phyloP scores from a whole-genome alignment of 495 filamentous ascomycete genomes.

The Trichoderma erinaceum region DNA sequence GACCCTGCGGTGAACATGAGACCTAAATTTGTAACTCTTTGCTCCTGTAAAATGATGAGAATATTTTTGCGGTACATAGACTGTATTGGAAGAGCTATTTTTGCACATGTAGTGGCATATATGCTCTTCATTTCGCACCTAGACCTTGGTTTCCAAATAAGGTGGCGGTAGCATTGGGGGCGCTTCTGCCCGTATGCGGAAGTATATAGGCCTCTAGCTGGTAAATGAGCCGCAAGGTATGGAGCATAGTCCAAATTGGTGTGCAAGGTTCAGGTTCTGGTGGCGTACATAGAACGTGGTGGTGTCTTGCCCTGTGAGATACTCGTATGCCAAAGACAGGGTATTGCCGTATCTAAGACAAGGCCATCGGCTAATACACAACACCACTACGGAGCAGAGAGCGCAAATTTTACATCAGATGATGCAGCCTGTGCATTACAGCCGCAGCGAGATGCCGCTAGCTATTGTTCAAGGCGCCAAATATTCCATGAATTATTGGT shows the following conservation, averaged over 20 bases:
- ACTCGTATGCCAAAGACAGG: too few species aligned
- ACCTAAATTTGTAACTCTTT: not conserved
- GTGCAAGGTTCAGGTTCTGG: too few species aligned
- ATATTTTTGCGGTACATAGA: not conserved
- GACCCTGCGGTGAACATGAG: not conserved
- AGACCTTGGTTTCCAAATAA: not conserved
- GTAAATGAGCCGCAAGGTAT: too few species aligned
- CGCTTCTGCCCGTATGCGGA: not conserved
- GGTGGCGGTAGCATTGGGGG: not conserved
- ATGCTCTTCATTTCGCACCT: not conserved
- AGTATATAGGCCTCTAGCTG: too few species aligned
- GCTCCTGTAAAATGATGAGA: not conserved
- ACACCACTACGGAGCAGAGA: not conserved
- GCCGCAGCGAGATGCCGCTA: not conserved
- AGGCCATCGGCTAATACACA: not conserved
- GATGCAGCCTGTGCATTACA: not conserved
- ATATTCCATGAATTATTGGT: too few species aligned
- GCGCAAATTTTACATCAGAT: too few species aligned
- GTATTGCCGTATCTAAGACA: not conserved
- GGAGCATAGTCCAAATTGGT: not conserved
- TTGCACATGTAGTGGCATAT: not conserved
- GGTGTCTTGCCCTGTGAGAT: not conserved
- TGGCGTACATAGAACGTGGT: not conserved
- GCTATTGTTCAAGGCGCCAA: too few species aligned
- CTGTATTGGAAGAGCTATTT: not conserved